These are phyloP conservation scores for Fusarium agapanthi DNA, from an alignment of 2,329 filamentous ascomycete genomes.

Conservation along the genomic window DNA sequence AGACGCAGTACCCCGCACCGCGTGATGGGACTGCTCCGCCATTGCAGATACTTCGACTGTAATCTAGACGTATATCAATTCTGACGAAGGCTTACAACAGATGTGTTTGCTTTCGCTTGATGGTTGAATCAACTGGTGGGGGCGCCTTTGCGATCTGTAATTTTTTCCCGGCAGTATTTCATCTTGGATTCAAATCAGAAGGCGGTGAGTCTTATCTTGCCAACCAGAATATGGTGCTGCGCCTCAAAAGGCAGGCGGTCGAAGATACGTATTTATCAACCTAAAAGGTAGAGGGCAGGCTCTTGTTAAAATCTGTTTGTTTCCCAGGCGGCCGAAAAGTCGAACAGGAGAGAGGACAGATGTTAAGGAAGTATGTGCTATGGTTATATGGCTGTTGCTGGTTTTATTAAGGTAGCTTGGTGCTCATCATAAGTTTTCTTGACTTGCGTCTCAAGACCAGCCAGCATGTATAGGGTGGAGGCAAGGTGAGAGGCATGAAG, in stretches of 20 bases:
- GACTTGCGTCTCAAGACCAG: not conserved
- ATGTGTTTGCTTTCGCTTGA: constrained; percentile 22
- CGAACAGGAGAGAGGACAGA: not conserved
- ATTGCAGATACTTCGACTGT: constrained; percentile 33
- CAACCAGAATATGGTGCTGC: not conserved
- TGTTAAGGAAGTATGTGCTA: too few species aligned
- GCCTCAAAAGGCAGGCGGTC: constrained; percentile 38
- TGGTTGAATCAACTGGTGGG: constrained; percentile 19
- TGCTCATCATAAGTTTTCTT: not conserved
- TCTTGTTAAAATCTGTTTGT: not conserved
- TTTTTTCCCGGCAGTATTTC: constrained; percentile 40
- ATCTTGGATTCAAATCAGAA: not conserved
- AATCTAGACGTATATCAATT: constrained; percentile 10
- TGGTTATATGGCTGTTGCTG: not conserved
- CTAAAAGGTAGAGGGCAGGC: not conserved
- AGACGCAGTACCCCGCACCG: constrained; percentile 44
- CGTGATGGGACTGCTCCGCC: constrained; percentile 45
- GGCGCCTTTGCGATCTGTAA: constrained; percentile 32
- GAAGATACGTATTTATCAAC: not conserved
- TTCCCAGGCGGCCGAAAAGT: not conserved
- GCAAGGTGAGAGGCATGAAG: not conserved
- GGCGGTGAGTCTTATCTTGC: constrained; percentile 21
- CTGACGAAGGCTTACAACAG: constrained; percentile 11
- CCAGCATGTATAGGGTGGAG: not conserved
- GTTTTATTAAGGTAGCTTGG: not conserved